Conservation (phyloP, 306 rosid genomes). For the Medicago ruthenica region DNA sequence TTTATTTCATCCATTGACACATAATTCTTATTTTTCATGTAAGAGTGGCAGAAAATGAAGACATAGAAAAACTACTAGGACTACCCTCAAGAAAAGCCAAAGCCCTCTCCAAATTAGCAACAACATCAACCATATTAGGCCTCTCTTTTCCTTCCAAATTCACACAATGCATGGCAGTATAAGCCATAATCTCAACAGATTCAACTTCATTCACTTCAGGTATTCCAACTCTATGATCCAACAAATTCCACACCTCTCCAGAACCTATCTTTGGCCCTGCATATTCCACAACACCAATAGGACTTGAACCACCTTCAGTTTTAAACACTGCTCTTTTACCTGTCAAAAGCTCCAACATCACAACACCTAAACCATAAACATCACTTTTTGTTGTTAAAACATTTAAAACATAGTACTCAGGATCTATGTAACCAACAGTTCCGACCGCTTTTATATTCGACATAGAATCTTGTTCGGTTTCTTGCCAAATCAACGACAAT, state of each 20-base stretch:
- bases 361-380: constrained; percentile 61
- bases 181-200: constrained; percentile 54
- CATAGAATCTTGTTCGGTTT: constrained; percentile 36
- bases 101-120: constrained; percentile 59
- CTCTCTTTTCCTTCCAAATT: constrained; percentile 54
- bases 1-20: constrained; percentile 7
- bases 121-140: constrained; percentile 51
- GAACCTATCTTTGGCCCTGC: constrained; percentile 44
- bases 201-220: constrained; percentile 56
- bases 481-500: constrained; percentile 42
- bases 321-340: constrained; percentile 56
- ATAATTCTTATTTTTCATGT: constrained; percentile 8
- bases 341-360: constrained; percentile 57
- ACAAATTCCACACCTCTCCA: constrained; percentile 51
- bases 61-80: constrained; percentile 34
- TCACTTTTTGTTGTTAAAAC: constrained; percentile 58
- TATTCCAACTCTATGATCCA: constrained; percentile 53
- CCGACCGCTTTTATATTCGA: constrained; percentile 45
- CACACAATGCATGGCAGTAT: constrained; percentile 58
- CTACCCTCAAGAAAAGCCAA: constrained; percentile 44
- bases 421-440: constrained; percentile 61
- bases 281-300: constrained; percentile 50
- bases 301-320: constrained; percentile 35
- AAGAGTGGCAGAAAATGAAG: constrained; percentile 44
- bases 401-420: constrained; percentile 56